Conservation (phyloP, 2,329 filamentous ascomycete genomes). For the Ramularia endophylla region DNA sequence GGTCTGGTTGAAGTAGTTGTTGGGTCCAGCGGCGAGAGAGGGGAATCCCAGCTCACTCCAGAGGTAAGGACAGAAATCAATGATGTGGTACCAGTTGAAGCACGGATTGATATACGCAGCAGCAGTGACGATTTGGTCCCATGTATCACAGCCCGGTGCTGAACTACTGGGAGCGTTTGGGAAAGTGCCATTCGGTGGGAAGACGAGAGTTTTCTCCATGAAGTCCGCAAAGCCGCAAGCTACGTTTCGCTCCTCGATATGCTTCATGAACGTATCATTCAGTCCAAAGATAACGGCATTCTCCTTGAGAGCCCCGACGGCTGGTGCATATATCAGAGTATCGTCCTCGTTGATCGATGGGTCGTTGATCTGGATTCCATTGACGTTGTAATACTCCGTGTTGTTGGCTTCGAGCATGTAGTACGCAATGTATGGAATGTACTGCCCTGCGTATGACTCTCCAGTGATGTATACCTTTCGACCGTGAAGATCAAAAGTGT, state of each 20-base stretch:
- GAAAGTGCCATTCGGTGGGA: slow-evolving; percentile 28
- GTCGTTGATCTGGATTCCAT: slow-evolving; percentile 28
- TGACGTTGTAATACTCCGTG: slow-evolving; percentile 29
- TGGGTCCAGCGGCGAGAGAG: background rate
- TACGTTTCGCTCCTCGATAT: slow-evolving; percentile 28
- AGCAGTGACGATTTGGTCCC: slow-evolving; percentile 2
- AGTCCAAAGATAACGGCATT: slow-evolving; percentile 35
- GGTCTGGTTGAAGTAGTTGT: slow-evolving; percentile 28
- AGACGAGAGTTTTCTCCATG: slow-evolving; percentile 44
- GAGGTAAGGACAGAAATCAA: slow-evolving; percentile 19
- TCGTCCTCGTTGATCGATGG: slow-evolving; percentile 44
- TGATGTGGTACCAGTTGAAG: slow-evolving; percentile 29
- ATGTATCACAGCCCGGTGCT: slow-evolving; percentile 3
- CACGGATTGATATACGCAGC: slow-evolving; percentile 23
- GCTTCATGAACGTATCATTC: slow-evolving; percentile 36
- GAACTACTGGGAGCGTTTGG: slow-evolving; percentile 4
- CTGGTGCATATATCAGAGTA: slow-evolving; percentile 19
- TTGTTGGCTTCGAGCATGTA: slow-evolving; percentile 24
- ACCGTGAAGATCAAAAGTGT: slow-evolving; percentile 44
- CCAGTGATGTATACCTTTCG: slow-evolving; percentile 40
- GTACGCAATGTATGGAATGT: slow-evolving; percentile 27
- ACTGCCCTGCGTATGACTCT: too few relatives aligned
- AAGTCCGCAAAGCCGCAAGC: slow-evolving; percentile 35
- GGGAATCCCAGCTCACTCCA: background rate
- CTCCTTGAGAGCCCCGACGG: slow-evolving; percentile 5